Base-by-base conservation (phyloP, 225 moss, liverwort and hornwort species). In the Lunularia cruciata region DNA sequence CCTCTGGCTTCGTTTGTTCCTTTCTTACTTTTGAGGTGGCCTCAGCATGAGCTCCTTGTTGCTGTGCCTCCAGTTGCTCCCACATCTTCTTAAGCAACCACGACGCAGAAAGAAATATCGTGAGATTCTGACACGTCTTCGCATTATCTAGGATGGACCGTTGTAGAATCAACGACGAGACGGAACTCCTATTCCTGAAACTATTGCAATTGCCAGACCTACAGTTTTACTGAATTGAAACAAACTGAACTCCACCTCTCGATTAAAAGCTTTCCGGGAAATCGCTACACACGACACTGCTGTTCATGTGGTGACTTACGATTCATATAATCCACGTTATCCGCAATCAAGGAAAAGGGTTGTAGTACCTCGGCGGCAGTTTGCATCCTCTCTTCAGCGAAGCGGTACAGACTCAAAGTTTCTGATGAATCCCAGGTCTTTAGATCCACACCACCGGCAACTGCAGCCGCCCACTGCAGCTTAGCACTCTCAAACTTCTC, bases 401-500 rank as follows among this genome's bases (percentile, higher is more conserved):
- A 74, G 22, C 76, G 67, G 46, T 77, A 84, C 7, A 84, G 74
- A 68, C 65, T 67, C 14, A 80, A 31, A 13, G 84, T 84, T 74
- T 76, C 77, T 5, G 73, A 45, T 57, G 84, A 80, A 68, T 84
- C 75, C 84, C 84, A 84, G 36, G 77, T 68, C 71, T 71, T 77
- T 67, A 84, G 39, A 68, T 84, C 84, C 12, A 76, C 58, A 46
- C 57, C 80, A 26, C 84, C 71, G 8, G 80, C 80, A 55, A 84
- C 74, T 31, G 80, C 80, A 42, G 84, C 76, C 40, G 80, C 71
- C 84, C 84, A 84, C 64, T 80, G 77, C 71, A 84, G 56, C 77
- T 80, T 84, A 40, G 84, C 84, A 58, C 84, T 84, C 67, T 84
- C 84, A 68, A 84, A 84, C 27, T 84, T 84, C 74, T 84, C 80